phyloP scores from a whole-genome alignment of 2,329 filamentous ascomycete species.

The Monosporascus ibericus region DNA sequence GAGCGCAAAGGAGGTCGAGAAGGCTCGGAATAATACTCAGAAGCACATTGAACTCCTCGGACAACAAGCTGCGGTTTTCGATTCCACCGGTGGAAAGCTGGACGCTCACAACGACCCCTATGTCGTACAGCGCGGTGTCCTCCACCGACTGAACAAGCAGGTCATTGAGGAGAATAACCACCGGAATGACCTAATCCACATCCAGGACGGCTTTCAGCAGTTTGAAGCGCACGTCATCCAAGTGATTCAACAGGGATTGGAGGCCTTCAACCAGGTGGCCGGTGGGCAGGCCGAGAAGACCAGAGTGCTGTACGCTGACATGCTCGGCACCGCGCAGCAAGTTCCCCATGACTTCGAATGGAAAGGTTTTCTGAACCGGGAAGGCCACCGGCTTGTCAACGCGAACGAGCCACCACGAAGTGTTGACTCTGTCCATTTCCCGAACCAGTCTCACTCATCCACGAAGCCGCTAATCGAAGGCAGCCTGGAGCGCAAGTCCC shows the following conservation, averaged over 20 bases:
- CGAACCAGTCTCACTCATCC: slow-evolving; percentile 78
- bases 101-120: slow-evolving; percentile 79
- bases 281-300: slow-evolving; percentile 77
- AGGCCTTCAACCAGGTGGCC: slow-evolving; percentile 75
- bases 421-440: slow-evolving; percentile 70
- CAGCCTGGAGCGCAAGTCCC: slow-evolving; percentile 81
- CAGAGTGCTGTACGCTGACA: slow-evolving; percentile 75
- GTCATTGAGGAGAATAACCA: slow-evolving; percentile 95
- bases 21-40: slow-evolving; percentile 77
- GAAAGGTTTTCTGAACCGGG: slow-evolving; percentile 73
- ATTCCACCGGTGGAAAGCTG: slow-evolving; percentile 67
- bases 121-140: slow-evolving; percentile 72
- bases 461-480: slow-evolving; percentile 85
- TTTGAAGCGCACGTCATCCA: slow-evolving; percentile 85
- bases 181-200: slow-evolving; percentile 79
- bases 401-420: slow-evolving; percentile 67
- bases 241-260: slow-evolving; percentile 75
- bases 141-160: slow-evolving; percentile 83
- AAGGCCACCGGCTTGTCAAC: slow-evolving; percentile 68
- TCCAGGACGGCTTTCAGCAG: slow-evolving; percentile 83
- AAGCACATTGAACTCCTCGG: slow-evolving; percentile 94
- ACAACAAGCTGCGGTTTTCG: slow-evolving; percentile 74
- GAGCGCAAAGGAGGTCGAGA: slow-evolving; percentile 84
- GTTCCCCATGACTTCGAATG: slow-evolving; percentile 87
- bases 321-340: slow-evolving; percentile 68